Percentiles rank a stretch among this genome's conserved stretches.
Evolutionary conservation across 768 basidiomycete genomes (phyloP).

Genomic region (Boletellus ananas): DNA sequence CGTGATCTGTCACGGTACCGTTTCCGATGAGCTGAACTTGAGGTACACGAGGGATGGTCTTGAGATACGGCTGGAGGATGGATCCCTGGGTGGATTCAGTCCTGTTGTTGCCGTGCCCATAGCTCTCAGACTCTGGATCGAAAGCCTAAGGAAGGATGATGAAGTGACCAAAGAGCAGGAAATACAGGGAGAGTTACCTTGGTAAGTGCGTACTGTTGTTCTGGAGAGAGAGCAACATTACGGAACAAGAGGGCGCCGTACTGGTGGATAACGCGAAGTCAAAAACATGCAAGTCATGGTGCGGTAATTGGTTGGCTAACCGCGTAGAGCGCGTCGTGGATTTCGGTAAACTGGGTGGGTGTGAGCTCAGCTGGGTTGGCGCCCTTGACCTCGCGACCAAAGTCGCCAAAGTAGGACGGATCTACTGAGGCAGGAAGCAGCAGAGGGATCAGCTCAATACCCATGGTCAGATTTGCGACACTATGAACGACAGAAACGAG

Average conservation of each 20-base stretch:
- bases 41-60: constrained; percentile 83
- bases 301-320: constrained; percentile 31
- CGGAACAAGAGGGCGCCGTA: constrained; percentile 75
- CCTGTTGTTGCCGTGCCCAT: constrained; percentile 90
- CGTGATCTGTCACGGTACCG: constrained; percentile 74
- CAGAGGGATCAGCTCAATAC: constrained; percentile 62
- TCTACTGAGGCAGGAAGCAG: constrained; percentile 74
- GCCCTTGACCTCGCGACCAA: constrained; percentile 76
- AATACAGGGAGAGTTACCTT: constrained; percentile 47
- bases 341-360: constrained; percentile 58
- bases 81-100: constrained; percentile 70
- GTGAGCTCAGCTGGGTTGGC: constrained; percentile 62
- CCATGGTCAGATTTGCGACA: constrained; percentile 39
- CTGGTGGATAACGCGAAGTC: constrained; percentile 33
- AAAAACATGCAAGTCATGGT: neutral
- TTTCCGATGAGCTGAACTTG: constrained; percentile 94
- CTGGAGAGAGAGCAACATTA: constrained; percentile 62
- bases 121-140: constrained; percentile 57
- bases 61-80: constrained; percentile 84
- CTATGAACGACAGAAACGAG: no score
- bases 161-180: neutral
- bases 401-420: constrained; percentile 57
- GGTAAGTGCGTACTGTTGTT: constrained; percentile 80
- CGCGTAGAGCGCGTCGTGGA: constrained; percentile 74
- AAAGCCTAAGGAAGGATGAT: constrained; percentile 55